phyloP scores from a whole-genome alignment of 257 asterid genomes.

The Euphrasia confusa region DNA sequence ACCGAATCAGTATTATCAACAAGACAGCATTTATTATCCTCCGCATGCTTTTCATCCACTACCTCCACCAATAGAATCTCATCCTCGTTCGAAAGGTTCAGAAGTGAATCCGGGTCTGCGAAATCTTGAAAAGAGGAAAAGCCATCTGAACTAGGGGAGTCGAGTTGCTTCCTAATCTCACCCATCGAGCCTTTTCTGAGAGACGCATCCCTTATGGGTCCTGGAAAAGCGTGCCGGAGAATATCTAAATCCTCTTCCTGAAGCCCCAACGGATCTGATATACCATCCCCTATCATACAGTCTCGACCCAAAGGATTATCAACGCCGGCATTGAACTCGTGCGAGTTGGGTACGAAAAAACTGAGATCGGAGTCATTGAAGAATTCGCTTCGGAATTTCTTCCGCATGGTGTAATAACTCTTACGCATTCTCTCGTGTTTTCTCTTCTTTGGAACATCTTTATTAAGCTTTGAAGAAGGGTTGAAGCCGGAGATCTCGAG shows the following conservation, averaged over 20 bases:
- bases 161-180: conserved; percentile 21
- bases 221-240: conserved; percentile 61
- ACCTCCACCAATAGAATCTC: conserved; percentile 50
- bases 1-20: conserved; percentile 30
- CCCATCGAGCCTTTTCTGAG: conserved; percentile 26
- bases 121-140: conserved; percentile 36
- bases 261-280: conserved; percentile 47
- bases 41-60: conserved; percentile 38
- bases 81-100: conserved; percentile 83
- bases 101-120: conserved; percentile 75
- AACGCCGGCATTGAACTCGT: conserved; percentile 42
- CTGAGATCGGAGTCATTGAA: conserved; percentile 48
- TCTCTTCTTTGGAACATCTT: conserved; percentile 54
- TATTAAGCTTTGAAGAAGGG: conserved; percentile 48
- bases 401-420: conserved; percentile 72
- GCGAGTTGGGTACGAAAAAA: conserved; percentile 50
- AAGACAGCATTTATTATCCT: conserved; percentile 32
- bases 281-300: conserved; percentile 37
- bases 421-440: conserved; percentile 60
- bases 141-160: neutral
- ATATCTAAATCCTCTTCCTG: conserved; percentile 69
- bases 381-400: conserved; percentile 60
- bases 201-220: conserved; percentile 34
- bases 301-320: conserved; percentile 37
- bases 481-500: conserved; percentile 72